Conservation (phyloP, 202 grass and related monocot species). For the Eragrostis tef region DNA sequence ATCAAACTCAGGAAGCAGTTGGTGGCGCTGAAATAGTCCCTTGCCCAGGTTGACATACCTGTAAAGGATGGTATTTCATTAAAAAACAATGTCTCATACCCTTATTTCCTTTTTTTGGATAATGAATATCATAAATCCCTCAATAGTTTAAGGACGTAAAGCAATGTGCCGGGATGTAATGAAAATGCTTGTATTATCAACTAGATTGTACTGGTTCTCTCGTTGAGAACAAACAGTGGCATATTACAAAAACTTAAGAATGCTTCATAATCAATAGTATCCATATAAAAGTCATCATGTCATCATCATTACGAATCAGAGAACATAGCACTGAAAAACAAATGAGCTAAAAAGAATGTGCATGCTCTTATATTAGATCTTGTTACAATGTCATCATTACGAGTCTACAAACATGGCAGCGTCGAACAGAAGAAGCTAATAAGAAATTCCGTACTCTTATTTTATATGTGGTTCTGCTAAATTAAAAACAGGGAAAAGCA, state of each 20-base stretch:
- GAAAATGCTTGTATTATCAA: constrained; percentile 10
- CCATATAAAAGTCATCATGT: neutral
- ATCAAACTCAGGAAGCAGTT: constrained; percentile 80
- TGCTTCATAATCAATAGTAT: neutral
- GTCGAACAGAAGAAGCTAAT: neutral
- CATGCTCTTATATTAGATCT: too few relatives aligned
- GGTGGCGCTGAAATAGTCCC: constrained; percentile 87
- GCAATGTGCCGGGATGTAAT: constrained; percentile 2
- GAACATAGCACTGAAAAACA: too few relatives aligned
- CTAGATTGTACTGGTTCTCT: constrained; percentile 2
- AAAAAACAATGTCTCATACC: constrained; percentile 21
- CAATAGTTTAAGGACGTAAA: neutral
- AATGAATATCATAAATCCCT: constrained; percentile 25
- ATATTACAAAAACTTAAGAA: neutral
- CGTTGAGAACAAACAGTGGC: neutral
- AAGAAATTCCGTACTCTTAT: neutral
- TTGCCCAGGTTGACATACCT: constrained; percentile 89
- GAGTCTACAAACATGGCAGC: too few relatives aligned
- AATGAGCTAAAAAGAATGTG: too few relatives aligned
- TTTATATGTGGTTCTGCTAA: neutral
- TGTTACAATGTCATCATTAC: too few relatives aligned
- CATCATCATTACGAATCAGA: neutral
- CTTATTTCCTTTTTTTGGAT: too few relatives aligned
- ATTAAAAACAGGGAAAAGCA: neutral
- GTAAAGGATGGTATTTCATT: constrained; percentile 26